Percentiles rank a stretch among this genome's conserved stretches.
phyloP scores from a whole-genome alignment of 208 protist species.

The Trypanosoma mega region DNA sequence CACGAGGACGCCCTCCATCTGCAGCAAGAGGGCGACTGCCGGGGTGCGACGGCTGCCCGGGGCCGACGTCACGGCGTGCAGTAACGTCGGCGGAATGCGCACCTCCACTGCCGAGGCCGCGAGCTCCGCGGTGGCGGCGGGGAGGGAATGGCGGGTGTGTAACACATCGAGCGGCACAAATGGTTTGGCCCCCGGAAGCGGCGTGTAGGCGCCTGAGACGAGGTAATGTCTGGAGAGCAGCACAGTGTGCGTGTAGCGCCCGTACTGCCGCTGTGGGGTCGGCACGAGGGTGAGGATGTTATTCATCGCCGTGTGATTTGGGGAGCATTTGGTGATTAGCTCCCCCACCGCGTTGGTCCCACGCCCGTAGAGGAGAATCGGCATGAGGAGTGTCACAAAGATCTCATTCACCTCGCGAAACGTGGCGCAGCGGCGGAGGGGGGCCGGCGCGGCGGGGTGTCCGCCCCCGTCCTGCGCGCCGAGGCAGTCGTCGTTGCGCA shows the following conservation, averaged over 20 bases:
- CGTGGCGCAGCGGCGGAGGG: constrained; percentile 54
- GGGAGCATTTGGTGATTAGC: constrained; percentile 50
- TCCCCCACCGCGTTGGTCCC: constrained; percentile 23
- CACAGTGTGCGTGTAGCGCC: constrained; percentile 39
- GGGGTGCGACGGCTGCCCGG: constrained; percentile 30
- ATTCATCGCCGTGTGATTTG: constrained; percentile 29
- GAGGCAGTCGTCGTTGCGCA: constrained; percentile 79
- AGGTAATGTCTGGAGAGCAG: constrained; percentile 53
- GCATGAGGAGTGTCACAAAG: constrained; percentile 69
- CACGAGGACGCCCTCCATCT: constrained; percentile 68
- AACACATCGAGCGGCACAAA: constrained; percentile 48
- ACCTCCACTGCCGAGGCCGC: constrained; percentile 14
- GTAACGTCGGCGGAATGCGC: constrained; percentile 20
- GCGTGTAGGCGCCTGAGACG: constrained; percentile 43
- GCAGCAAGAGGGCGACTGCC: constrained; percentile 40
- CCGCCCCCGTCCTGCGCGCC: too few species aligned
- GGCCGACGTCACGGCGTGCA: constrained; percentile 26
- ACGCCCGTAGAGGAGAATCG: constrained; percentile 63
- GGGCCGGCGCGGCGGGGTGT: constrained; percentile 1
- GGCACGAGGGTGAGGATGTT: constrained; percentile 73
- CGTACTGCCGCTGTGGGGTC: constrained; percentile 72
- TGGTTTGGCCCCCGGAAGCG: constrained; percentile 58
- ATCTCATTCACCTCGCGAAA: constrained; percentile 86
- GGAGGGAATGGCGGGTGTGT: constrained; percentile 35
- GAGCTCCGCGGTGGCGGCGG: background rate